phyloP scores from a whole-genome alignment of 108 stramenopile species.

The Pseudonitzschia pungens region DNA sequence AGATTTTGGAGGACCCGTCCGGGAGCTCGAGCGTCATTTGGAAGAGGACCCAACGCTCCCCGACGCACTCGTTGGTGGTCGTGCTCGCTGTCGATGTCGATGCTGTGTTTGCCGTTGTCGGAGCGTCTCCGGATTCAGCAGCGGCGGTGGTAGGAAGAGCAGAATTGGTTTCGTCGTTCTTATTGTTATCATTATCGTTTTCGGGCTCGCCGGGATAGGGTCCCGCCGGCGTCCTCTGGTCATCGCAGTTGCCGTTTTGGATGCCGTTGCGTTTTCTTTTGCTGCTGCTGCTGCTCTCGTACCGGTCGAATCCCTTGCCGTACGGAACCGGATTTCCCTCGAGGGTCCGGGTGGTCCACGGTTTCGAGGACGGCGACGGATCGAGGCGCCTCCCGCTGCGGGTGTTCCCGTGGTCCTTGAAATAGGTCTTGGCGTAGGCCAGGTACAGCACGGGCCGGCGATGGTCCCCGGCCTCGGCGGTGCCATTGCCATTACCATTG shows the following conservation, averaged over 20 bases:
- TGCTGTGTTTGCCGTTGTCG: too few relatives aligned
- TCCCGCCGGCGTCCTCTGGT: not conserved
- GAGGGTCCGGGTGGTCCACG: slow-evolving; percentile 20
- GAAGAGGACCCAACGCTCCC: slow-evolving; percentile 31
- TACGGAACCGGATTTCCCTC: slow-evolving; percentile 7
- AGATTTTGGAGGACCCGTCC: not conserved
- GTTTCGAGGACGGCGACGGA: not conserved
- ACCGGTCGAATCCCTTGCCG: slow-evolving; percentile 22
- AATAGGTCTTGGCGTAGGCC: slow-evolving; percentile 28
- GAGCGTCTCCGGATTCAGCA: too few relatives aligned
- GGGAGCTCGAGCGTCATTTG: slow-evolving; percentile 31
- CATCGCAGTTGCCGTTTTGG: not conserved
- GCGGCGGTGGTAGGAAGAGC: too few relatives aligned
- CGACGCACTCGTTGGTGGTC: not conserved
- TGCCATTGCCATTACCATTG: not conserved
- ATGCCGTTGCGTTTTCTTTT: not conserved
- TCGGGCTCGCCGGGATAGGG: too few relatives aligned
- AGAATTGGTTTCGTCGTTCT: too few relatives aligned
- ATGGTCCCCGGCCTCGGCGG: not conserved
- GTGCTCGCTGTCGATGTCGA: slow-evolving; percentile 3
- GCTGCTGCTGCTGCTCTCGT: not conserved
- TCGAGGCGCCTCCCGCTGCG: not conserved
- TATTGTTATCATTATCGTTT: too few relatives aligned
- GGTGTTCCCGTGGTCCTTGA: slow-evolving; percentile 18
- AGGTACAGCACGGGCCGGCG: slow-evolving; percentile 22